Evolutionary conservation across 441 rosid species (phyloP).

Genomic region (Oxalis stricta): DNA sequence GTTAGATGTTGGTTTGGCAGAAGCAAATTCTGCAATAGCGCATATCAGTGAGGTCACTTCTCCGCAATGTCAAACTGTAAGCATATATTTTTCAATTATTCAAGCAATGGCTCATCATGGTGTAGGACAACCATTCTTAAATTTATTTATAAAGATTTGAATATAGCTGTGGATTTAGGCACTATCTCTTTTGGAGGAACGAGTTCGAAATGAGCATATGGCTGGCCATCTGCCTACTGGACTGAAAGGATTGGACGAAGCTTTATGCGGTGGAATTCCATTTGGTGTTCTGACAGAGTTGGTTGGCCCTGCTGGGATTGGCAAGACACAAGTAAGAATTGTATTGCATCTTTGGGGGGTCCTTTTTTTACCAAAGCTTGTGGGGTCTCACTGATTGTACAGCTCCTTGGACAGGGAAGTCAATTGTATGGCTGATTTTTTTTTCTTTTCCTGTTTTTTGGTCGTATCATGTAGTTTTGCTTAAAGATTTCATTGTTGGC

Average conservation of each 20-base stretch:
- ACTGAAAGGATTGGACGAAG: conserved; percentile 61
- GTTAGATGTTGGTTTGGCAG: conserved; percentile 41
- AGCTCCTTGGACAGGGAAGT: not conserved
- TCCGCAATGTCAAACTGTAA: conserved; percentile 66
- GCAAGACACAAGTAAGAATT: conserved; percentile 67
- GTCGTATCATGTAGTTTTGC: conserved; percentile 48
- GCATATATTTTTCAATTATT: not conserved
- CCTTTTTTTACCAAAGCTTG: not conserved
- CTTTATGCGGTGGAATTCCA: conserved; percentile 76
- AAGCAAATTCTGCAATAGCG: conserved; percentile 38
- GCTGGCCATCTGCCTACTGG: conserved; percentile 67
- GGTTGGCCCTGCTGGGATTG: conserved; percentile 87
- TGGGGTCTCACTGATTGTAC: not conserved
- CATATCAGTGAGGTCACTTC: conserved; percentile 49
- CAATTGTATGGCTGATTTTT: not conserved
- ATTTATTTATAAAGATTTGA: not conserved
- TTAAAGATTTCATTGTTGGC: conserved; percentile 68
- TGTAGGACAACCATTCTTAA: too few relatives aligned
- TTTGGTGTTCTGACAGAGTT: conserved; percentile 78
- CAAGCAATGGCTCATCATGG: not conserved
- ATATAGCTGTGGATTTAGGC: conserved; percentile 22
- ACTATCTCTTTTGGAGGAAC: conserved; percentile 37
- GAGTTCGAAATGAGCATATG: conserved; percentile 28
- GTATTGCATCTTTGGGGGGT: not conserved
- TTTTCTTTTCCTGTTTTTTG: not conserved